Evolutionary conservation across 495 filamentous ascomycete species (phyloP).

Genomic region (Penicillium coffeae): DNA sequence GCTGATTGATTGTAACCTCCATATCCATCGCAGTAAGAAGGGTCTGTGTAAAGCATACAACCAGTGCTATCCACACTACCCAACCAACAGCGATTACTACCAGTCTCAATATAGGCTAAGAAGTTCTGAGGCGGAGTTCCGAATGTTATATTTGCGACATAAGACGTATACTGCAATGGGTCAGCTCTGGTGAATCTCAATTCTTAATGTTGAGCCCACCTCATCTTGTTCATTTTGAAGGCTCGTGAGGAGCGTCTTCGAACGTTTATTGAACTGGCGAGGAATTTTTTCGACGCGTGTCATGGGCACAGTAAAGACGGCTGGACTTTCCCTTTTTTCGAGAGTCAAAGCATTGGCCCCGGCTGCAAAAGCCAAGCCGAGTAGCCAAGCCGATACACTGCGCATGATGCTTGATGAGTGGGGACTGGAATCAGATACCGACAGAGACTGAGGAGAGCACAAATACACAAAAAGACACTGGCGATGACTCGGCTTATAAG

Average conservation of each 20-base stretch:
- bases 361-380: slow-evolving; percentile 1
- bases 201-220: not conserved
- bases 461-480: no score
- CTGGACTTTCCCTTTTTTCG: slow-evolving; percentile 8
- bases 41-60: not conserved
- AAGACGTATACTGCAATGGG: not conserved
- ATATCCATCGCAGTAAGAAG: slow-evolving; percentile 5
- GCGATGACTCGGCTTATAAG: no score
- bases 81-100: slow-evolving; percentile 8
- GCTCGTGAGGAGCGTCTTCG: not conserved
- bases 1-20: slow-evolving; percentile 4
- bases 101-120: not conserved
- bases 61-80: not conserved
- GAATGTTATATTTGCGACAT: slow-evolving; percentile 4
- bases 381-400: slow-evolving; percentile 5
- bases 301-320: slow-evolving; percentile 5
- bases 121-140: slow-evolving; percentile 6
- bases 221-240: not conserved
- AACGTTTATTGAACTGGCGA: not conserved
- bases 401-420: slow-evolving; percentile 7
- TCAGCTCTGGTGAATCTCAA: not conserved
- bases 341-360: slow-evolving; percentile 6
- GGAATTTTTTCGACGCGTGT: not conserved
- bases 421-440: no score
- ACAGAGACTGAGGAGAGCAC: no score